phyloP scores from a whole-genome alignment of 352 stramenopile species.

The Pythium aquatile region DNA sequence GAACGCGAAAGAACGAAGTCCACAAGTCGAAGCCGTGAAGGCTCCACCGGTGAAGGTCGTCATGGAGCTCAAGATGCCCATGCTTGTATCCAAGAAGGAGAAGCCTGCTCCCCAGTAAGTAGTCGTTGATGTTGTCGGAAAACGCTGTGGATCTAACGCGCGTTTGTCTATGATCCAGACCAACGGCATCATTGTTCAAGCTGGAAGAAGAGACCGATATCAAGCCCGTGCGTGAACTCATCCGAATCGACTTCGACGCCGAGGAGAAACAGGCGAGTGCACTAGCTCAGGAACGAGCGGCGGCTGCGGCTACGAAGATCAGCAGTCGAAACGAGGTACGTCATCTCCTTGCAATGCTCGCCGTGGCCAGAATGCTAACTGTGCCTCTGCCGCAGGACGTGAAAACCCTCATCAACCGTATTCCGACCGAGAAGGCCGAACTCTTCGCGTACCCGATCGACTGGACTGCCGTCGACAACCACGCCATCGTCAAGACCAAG shows the following conservation, averaged over 20 bases:
- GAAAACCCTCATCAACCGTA: constrained; percentile 43
- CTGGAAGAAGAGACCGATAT: constrained; percentile 38
- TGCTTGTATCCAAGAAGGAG: constrained; percentile 35
- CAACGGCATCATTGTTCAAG: constrained; percentile 27
- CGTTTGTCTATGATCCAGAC: neutral
- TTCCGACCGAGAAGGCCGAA: constrained; percentile 37
- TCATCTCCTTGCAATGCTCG: neutral
- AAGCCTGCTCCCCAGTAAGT: constrained; percentile 33
- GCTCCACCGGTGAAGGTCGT: constrained; percentile 38
- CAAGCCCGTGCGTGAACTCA: constrained; percentile 44
- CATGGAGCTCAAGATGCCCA: constrained; percentile 43
- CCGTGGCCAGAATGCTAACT: neutral
- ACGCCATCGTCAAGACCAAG: constrained; percentile 37
- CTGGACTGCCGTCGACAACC: constrained; percentile 34
- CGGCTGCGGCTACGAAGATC: constrained; percentile 36
- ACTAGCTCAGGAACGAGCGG: constrained; percentile 29
- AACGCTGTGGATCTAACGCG: neutral
- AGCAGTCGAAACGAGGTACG: constrained; percentile 35
- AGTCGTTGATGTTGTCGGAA: no score
- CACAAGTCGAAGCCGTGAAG: neutral
- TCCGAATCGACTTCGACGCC: constrained; percentile 53
- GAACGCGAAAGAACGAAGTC: neutral
- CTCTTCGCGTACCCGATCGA: constrained; percentile 44
- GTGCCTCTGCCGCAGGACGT: constrained; percentile 25
- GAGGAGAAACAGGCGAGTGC: constrained; percentile 35